phyloP scores from a whole-genome alignment of 495 filamentous ascomycete species.

The Symbiotaphrina buchneri region DNA sequence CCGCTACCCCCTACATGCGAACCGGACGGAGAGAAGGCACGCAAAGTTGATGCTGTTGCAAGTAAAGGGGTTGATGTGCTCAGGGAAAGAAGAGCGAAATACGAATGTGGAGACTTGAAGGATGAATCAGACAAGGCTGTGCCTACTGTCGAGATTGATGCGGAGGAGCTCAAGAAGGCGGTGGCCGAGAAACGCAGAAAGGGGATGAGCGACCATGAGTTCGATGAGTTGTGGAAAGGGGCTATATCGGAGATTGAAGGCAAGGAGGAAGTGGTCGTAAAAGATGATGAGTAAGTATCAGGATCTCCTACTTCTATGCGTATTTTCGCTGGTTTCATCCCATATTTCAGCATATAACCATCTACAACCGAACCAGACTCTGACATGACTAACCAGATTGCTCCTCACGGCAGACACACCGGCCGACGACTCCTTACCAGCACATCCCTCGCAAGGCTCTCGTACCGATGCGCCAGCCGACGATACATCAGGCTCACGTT shows the following conservation, averaged over 20 bases:
- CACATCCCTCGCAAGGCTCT: constrained; percentile 70
- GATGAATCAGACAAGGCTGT: constrained; percentile 33
- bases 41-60: constrained; percentile 65
- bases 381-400: constrained; percentile 61
- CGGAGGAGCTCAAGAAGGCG: constrained; percentile 51
- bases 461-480: constrained; percentile 69
- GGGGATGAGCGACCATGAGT: constrained; percentile 65
- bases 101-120: constrained; percentile 64
- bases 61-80: constrained; percentile 77
- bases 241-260: constrained; percentile 69
- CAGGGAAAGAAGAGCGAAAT: constrained; percentile 65
- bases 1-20: constrained; percentile 87
- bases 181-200: constrained; percentile 51
- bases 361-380: constrained; percentile 16
- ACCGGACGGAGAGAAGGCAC: constrained; percentile 78
- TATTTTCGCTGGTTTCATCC: constrained; percentile 3
- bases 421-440: constrained; percentile 35
- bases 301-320: constrained; percentile 2
- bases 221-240: constrained; percentile 74
- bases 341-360: constrained; percentile 8
- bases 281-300: constrained; percentile 51
- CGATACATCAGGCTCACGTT: constrained; percentile 78
- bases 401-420: constrained; percentile 40
- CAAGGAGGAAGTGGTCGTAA: constrained; percentile 59
- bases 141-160: constrained; percentile 41